A percentile compares a stretch with the other conserved stretches of the same genome.
Evolutionary conservation across 2,329 filamentous ascomycete genomes (phyloP).

Genomic region (Metarhizium brunneum): DNA sequence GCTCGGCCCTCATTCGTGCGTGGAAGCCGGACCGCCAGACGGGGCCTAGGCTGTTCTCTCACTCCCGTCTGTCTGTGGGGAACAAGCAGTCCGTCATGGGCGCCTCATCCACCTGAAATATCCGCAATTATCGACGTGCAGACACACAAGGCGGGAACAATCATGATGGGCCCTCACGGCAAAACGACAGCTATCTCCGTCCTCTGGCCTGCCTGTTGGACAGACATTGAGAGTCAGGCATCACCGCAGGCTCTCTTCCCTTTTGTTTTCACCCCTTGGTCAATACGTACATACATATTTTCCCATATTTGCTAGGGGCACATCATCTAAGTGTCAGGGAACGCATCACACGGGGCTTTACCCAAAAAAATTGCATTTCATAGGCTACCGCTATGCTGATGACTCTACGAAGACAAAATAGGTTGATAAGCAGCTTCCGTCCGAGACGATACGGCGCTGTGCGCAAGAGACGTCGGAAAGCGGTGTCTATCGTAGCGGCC

Average conservation of each 20-base stretch:
- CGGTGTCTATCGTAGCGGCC: neutral
- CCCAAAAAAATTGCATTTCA: no score
- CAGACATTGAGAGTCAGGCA: neutral
- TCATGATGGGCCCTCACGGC: neutral
- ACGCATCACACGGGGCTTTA: no score
- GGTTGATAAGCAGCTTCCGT: no score
- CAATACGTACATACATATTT: neutral
- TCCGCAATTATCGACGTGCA: neutral
- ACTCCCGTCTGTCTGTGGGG: neutral
- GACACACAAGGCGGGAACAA: neutral
- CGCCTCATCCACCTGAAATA: neutral
- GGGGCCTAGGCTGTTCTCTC: constrained; percentile 9
- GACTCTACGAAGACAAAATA: no score
- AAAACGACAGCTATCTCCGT: neutral
- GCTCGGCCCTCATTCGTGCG: constrained; percentile 14
- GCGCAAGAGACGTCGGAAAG: no score
- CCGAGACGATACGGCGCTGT: no score
- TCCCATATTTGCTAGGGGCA: neutral
- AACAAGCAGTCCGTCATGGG: neutral
- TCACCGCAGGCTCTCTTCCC: neutral
- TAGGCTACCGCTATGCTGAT: no score
- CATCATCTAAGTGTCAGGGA: neutral
- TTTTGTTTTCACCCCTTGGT: neutral
- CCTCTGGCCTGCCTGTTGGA: neutral
- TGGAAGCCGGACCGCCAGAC: constrained; percentile 16